Base-by-base conservation (phyloP, 2,329 filamentous ascomycete species). In the Aureobasidium mangrovei region DNA sequence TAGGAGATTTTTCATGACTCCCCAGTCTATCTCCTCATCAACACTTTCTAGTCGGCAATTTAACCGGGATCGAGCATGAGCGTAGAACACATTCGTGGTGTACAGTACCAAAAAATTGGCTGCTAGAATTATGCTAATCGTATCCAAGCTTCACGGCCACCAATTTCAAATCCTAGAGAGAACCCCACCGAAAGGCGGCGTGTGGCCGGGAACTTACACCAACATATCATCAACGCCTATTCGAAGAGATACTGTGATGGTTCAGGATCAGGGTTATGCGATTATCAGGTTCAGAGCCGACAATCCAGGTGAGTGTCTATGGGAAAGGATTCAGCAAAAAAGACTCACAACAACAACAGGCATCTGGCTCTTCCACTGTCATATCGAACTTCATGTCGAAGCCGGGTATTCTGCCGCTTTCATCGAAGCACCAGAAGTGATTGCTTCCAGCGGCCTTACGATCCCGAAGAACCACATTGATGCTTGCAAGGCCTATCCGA, bases 401-500 rank as follows among this genome's bases (percentile, higher is more conserved):
- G 35, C 54, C 9, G 54, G 54, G 7, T 51, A 51, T 8, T 29
- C 26, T 7, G 54, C 54, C 6, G 33, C 39, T 9, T 55, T 55
- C 32, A 55, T 55, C 24, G 54, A 55, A 40, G 54, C 54, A 28
- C 54, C 54, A 28, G 76, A 81, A 12, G 64, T 93, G 0, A 85
- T 90, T 62, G 67, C 78, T 56, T 71, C 69, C 0, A 46, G 54
- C n/a, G 40, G 5, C 4, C 60, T 85, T 33, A 71, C 69, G 0
- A 78, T 94, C n/a, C 86, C 87, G 0, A 64, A 75, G 29, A 76
- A 83, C 56, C 82, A 86, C 61, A 70, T 77, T 41, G 77, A 79
- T 6, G 78, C 71, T 3, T 93, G 88, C 64, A 69, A 70, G 5
- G 77, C 73, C 0, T 72, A 66, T 0, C 70, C 72, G 4, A 68